Evolutionary conservation across 495 filamentous ascomycete species (phyloP), one percentile per base, ranked within the genome.

Genomic region (Geopyxis carbonaria): DNA sequence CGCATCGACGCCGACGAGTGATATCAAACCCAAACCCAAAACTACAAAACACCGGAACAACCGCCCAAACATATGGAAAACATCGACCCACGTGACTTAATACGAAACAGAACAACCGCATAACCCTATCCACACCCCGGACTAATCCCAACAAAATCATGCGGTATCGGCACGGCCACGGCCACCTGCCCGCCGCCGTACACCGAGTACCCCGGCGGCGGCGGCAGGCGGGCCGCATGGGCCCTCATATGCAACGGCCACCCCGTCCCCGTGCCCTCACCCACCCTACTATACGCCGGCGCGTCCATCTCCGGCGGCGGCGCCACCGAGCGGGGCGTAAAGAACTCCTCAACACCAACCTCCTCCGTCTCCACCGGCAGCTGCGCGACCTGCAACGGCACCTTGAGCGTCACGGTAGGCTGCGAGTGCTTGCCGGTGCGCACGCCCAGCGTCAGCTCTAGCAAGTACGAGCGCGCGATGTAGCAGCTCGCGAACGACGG

Each of bases 401-500:
- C 43, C 32, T 70, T 72, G 8, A 93, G 60, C 2, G 67, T 64
- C 11, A 87, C 45, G 2, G 59, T 65, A 2, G 75, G 58, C 14
- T 70, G 54, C 21, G 65, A 64, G n/a, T 70, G 60, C 14, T 64
- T 64, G 4, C 71, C 64, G 0, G 72, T 68, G 38, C 73, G 67
- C 28, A 80, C 59, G 2, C 72, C 64, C 38, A 87, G 52, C 5
- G 64, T 63, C 34, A 95, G 60, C 29, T 78, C 75, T 15, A 94
- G 64, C 6, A 66, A 62, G 61, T 97, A 95, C 18, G 75, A 60
- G 43, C 89, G 76, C 11, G 78, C 79, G 21, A 79, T 63, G 48
- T 93, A 69, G 59, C 89, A 97, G 38, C 74, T 72, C 60, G 89
- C 76, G 61, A 95, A 97, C 13, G 82, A 85, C 0, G 89, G 91